Conservation (phyloP, 2,329 filamentous ascomycete species). For the Pseudovirgaria hyperparasitica region DNA sequence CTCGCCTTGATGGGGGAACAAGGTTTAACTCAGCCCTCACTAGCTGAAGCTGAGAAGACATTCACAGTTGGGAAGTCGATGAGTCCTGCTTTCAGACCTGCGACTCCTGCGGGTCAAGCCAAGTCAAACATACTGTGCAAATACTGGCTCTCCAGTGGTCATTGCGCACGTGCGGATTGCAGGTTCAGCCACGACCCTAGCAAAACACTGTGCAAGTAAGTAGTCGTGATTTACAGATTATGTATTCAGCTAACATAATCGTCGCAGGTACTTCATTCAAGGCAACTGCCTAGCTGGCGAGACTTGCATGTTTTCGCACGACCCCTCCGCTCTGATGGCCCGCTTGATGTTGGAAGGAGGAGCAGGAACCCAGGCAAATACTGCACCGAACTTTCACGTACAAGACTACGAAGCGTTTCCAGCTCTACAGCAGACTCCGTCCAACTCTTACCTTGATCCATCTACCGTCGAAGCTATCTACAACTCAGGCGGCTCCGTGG, state of each 20-base stretch:
- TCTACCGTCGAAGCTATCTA: constrained; percentile 31
- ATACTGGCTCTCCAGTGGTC: constrained; percentile 91
- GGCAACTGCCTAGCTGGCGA: constrained; percentile 90
- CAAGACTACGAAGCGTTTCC: constrained; percentile 82
- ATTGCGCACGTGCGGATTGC: constrained; percentile 89
- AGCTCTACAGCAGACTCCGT: constrained; percentile 43
- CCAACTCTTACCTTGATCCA: constrained; percentile 30
- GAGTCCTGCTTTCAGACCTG: constrained; percentile 55
- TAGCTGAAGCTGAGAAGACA: constrained; percentile 45
- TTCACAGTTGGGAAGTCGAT: constrained; percentile 86
- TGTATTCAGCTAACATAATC: constrained; percentile 13
- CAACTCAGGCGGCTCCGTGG: constrained; percentile 18
- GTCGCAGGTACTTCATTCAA: constrained; percentile 79
- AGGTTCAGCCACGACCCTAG: constrained; percentile 94
- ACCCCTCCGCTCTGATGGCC: constrained; percentile 75
- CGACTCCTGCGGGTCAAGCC: constrained; percentile 62
- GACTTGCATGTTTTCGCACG: constrained; percentile 94
- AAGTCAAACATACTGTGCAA: constrained; percentile 90
- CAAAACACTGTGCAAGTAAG: constrained; percentile 95
- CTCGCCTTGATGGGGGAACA: constrained; percentile 73
- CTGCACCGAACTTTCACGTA: constrained; percentile 58
- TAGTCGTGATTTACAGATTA: constrained; percentile 16
- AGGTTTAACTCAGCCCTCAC: constrained; percentile 32
- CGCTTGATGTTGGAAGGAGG: constrained; percentile 63
- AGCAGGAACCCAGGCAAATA: constrained; percentile 50